Percentiles rank a stretch among this genome's conserved stretches.
Conservation (phyloP, 495 filamentous ascomycete species). For the Neurospora sp. region DNA sequence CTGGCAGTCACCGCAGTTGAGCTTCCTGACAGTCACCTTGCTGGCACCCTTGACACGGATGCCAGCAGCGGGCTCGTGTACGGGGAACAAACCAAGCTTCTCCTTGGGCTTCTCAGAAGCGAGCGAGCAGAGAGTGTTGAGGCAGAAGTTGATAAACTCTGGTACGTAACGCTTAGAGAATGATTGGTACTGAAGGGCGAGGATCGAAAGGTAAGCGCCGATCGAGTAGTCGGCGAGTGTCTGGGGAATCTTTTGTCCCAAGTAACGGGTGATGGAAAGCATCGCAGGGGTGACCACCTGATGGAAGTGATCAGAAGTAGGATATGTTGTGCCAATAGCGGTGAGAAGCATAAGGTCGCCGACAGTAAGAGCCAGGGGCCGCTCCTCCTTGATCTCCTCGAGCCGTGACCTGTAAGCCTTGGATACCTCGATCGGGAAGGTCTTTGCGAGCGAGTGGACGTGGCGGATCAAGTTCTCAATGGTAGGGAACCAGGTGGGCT, state of each 20-base stretch:
- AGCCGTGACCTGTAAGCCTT: slow-evolving; percentile 67
- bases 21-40: slow-evolving; percentile 26
- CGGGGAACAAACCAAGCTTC: slow-evolving; percentile 47
- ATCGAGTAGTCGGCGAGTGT: slow-evolving; percentile 52
- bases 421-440: slow-evolving; percentile 64
- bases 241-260: slow-evolving; percentile 65
- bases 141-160: slow-evolving; percentile 70
- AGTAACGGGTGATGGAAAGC: slow-evolving; percentile 66
- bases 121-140: slow-evolving; percentile 65
- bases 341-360: slow-evolving; percentile 76
- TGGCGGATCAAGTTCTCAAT: slow-evolving; percentile 34
- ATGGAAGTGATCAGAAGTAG: slow-evolving; percentile 94
- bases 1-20: slow-evolving; percentile 45
- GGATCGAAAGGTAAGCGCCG: slow-evolving; percentile 67
- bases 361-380: slow-evolving; percentile 49
- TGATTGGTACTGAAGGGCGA: slow-evolving; percentile 70
- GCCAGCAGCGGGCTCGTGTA: slow-evolving; percentile 44
- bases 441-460: slow-evolving; percentile 64
- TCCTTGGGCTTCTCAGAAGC: slow-evolving; percentile 39
- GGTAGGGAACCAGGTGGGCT: slow-evolving; percentile 26
- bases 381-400: slow-evolving; percentile 47
- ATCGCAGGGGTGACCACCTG: slow-evolving; percentile 83
- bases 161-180: slow-evolving; percentile 79
- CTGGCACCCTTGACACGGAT: slow-evolving; percentile 39
- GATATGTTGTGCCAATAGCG: slow-evolving; percentile 74